These are phyloP conservation scores for Cyberlindnera euphorbiiphila DNA, from an alignment of 805 yeast species.

Conservation along the genomic window DNA sequence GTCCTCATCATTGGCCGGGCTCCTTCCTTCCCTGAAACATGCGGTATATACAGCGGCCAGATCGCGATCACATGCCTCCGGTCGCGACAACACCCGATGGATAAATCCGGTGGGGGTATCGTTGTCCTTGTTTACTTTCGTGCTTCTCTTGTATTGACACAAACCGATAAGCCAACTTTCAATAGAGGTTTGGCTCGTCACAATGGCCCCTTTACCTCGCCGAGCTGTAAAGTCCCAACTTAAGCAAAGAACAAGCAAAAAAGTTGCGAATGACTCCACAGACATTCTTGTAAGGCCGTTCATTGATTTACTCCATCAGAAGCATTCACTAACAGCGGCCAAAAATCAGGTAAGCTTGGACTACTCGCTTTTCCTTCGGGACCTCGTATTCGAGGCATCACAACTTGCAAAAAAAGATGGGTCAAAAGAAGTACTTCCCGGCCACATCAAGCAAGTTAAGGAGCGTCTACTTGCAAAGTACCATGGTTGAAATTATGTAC, in stretches of 20 bases:
- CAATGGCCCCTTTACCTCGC: constrained; percentile 20
- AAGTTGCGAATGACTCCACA: constrained; percentile 35
- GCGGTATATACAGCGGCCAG: too few relatives aligned
- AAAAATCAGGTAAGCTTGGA: constrained; percentile 36
- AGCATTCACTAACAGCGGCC: not conserved
- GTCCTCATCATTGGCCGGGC: too few relatives aligned
- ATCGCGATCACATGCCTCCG: too few relatives aligned
- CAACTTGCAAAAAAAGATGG: constrained; percentile 37
- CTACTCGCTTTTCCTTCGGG: constrained; percentile 42
- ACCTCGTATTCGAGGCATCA: constrained; percentile 37
- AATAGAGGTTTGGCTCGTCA: too few relatives aligned
- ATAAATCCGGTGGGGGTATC: too few relatives aligned
- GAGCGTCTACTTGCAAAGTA: constrained; percentile 31
- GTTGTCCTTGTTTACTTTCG: too few relatives aligned
- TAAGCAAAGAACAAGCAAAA: constrained; percentile 21
- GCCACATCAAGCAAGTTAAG: constrained; percentile 38
- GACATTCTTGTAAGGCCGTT: constrained; percentile 33
- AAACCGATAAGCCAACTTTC: too few relatives aligned
- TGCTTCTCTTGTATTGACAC: too few relatives aligned
- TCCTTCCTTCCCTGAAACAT: too few relatives aligned
- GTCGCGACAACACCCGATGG: too few relatives aligned
- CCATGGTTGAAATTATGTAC: constrained; percentile 31
- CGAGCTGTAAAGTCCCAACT: constrained; percentile 22
- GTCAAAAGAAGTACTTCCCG: constrained; percentile 39
- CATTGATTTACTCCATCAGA: not conserved